Evolutionary conservation across 345 rosid genomes (phyloP).

Genomic region (Citrus mangshanensis): DNA sequence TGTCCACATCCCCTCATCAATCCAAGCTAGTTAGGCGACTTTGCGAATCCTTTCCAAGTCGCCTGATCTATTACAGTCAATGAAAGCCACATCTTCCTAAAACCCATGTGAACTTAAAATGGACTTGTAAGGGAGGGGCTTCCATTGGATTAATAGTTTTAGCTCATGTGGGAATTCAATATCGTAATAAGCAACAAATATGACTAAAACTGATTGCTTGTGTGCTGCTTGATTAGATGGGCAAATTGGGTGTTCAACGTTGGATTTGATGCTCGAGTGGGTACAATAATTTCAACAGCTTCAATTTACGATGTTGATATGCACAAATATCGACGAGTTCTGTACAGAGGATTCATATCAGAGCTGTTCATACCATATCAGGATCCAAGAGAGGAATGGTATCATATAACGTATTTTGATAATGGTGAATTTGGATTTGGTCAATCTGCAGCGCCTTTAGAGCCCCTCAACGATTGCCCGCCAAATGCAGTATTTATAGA

Average conservation of each 20-base stretch:
- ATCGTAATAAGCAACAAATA: no score
- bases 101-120: no score
- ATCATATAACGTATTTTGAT: conserved; percentile 33
- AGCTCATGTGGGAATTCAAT: no score
- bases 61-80: no score
- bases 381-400: conserved; percentile 48
- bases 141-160: no score
- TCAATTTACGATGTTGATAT: conserved; percentile 41
- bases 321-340: conserved; percentile 30
- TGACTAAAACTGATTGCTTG: no score
- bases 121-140: no score
- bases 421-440: conserved; percentile 55
- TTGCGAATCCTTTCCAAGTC: no score
- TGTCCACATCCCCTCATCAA: no score
- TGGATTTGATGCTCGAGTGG: conserved; percentile 35
- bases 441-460: conserved; percentile 33
- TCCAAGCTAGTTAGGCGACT: no score
- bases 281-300: conserved; percentile 43
- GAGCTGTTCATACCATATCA: conserved; percentile 59
- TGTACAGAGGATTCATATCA: conserved; percentile 50
- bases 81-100: no score
- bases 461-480: conserved; percentile 46
- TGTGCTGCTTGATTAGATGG: background rate
- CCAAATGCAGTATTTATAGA: conserved; percentile 47
- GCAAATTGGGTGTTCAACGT: background rate